Evolutionary conservation across 306 rosid genomes (phyloP).

Genomic region (Castanea sativa): DNA sequence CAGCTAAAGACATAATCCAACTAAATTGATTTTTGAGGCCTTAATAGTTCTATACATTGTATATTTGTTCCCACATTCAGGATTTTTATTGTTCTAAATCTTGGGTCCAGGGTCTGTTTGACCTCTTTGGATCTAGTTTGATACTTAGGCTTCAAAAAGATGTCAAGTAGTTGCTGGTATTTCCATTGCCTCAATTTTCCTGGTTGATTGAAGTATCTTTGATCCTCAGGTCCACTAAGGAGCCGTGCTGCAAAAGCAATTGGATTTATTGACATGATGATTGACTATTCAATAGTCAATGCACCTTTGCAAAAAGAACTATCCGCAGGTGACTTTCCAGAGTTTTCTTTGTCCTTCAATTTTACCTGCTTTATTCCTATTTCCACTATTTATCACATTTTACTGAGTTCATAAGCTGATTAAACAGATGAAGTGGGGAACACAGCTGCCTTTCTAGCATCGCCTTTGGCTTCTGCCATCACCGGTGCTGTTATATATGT

Average conservation of each 20-base stretch:
- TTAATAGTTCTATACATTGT: not conserved
- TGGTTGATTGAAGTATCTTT: not conserved
- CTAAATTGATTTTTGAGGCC: not conserved
- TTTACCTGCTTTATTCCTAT: not conserved
- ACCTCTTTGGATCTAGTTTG: not conserved
- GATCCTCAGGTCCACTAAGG: slow-evolving; percentile 72
- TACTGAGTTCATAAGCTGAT: slow-evolving; percentile 12
- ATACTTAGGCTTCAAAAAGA: not conserved
- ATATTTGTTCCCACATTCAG: not conserved
- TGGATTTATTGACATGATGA: slow-evolving; percentile 96
- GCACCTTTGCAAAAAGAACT: slow-evolving; percentile 91
- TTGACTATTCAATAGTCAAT: slow-evolving; percentile 74
- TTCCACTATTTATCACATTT: not conserved
- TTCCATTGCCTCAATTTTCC: not conserved
- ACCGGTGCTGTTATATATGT: slow-evolving; percentile 76
- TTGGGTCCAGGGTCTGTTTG: not conserved
- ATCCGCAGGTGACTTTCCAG: slow-evolving; percentile 55
- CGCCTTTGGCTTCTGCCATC: slow-evolving; percentile 85
- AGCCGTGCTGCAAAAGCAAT: slow-evolving; percentile 98
- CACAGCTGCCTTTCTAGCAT: slow-evolving; percentile 81
- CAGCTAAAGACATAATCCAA: not conserved
- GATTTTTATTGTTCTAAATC: not conserved
- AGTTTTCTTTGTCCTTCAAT: not conserved
- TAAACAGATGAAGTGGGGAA: slow-evolving; percentile 84
- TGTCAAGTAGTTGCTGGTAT: not conserved